Percentiles rank a stretch among this genome's conserved stretches.
These are phyloP conservation scores for Geoglossum glabrum DNA, from an alignment of 495 filamentous ascomycete species.

Conservation along the genomic window DNA sequence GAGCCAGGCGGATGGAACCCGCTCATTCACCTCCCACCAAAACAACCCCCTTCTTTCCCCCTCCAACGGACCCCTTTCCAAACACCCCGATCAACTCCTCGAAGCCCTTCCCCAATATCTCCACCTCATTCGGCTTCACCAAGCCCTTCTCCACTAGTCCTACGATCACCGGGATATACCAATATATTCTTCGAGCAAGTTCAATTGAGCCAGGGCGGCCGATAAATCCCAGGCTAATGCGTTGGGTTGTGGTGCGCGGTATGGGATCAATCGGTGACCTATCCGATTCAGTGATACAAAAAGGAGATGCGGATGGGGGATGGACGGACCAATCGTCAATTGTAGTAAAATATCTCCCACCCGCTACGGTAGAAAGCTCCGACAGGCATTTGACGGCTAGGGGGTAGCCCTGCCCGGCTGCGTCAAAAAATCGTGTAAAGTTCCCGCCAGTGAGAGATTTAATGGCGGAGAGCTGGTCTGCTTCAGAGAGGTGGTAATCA, in stretches of 20 bases:
- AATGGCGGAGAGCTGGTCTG: slow-evolving; percentile 20
- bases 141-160: not conserved
- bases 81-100: not conserved
- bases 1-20: no score
- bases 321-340: slow-evolving; percentile 22
- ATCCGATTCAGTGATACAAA: not conserved
- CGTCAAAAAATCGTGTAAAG: slow-evolving; percentile 22
- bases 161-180: not conserved
- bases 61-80: not conserved
- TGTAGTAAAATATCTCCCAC: slow-evolving; percentile 20
- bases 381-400: slow-evolving; percentile 16
- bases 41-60: not conserved
- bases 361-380: slow-evolving; percentile 7
- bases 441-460: slow-evolving; percentile 19
- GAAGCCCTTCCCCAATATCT: not conserved
- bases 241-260: not conserved
- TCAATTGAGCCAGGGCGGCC: not conserved
- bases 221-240: not conserved
- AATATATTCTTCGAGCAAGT: not conserved
- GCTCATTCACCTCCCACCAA: not conserved
- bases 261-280: not conserved
- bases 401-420: slow-evolving; percentile 17
- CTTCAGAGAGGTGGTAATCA: slow-evolving; percentile 18
- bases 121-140: not conserved
- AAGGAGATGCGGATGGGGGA: not conserved